Base-by-base conservation (phyloP, 441 rosid genomes). In the Hura crepitans region DNA sequence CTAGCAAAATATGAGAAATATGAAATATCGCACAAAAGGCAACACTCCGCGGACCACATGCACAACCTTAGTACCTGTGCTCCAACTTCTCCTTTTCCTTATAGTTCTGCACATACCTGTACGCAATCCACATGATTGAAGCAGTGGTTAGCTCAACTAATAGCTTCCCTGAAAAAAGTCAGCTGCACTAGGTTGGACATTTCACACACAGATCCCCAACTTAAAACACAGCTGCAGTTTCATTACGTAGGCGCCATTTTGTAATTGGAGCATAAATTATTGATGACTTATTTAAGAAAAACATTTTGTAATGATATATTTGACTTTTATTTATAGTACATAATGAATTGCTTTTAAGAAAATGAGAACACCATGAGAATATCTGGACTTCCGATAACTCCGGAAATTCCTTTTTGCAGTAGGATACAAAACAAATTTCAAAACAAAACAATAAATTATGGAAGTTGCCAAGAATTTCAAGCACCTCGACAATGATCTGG, bases 61-160 rank as follows among this genome's bases (percentile, higher is more conserved):
- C 20, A 53, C 28, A 53, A 45, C 17, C 76, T 92, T 84, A 94
- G 80, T 81, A 90, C 81, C 97, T 86, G 79, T 94, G 97, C 49
- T 77, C 85, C 78, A 89, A 37, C 84, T 94, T 94, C 88, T 94
- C 99, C 73, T 87, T 86, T 73, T 92, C 97, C 86, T 84, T 11
- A 82, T 65, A 92, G 45, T 80, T 37, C 71, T 90, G 87, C 70
- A 86, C 99, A 76, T 92, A 91, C 75, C 98, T 94, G 85, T 79
- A 82, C 25, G 57, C 53, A 64, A 31, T 78, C 43, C 47, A 51
- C 43, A 22, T 27, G 28, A 12, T 20, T 25, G 17, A 25, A 5
- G 54, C 30, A 65, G 1, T 15, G 6, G 9, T 57, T 55, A 51
- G 33, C 39, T 25, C 18, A 51, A 49, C 15, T 39, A 30, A 20